These are phyloP conservation scores for Eucalyptus marginata DNA, from an alignment of 345 rosid species.

Conservation along the genomic window DNA sequence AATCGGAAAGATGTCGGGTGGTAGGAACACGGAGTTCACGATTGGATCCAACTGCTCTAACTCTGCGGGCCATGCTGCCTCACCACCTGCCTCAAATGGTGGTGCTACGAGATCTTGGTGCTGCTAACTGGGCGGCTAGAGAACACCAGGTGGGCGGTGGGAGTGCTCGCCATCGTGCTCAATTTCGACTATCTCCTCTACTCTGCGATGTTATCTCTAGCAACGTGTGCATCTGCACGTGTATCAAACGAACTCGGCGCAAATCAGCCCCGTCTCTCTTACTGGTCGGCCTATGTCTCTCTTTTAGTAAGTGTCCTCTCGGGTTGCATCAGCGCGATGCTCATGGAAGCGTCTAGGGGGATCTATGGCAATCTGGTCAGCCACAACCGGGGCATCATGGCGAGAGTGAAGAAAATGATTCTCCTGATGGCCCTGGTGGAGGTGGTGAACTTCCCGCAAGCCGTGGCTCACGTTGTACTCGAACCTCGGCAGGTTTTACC, in stretches of 20 bases:
- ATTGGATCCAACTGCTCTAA: conserved; percentile 55
- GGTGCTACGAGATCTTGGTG: conserved; percentile 87
- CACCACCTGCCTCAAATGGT: conserved; percentile 93
- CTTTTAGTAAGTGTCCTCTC: conserved; percentile 16
- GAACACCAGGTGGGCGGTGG: conserved; percentile 49
- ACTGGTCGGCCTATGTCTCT: conserved; percentile 38
- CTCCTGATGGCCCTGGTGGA: conserved; percentile 55
- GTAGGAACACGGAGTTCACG: conserved; percentile 33
- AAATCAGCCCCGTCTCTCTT: conserved; percentile 39
- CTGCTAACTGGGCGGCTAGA: conserved; percentile 53
- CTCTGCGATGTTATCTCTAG: conserved; percentile 63
- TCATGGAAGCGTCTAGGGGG: conserved; percentile 54
- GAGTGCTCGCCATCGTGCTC: conserved; percentile 55
- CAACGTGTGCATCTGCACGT: conserved; percentile 71
- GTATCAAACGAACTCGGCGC: conserved; percentile 85
- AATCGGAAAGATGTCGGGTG: conserved; percentile 53
- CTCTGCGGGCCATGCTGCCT: conserved; percentile 81
- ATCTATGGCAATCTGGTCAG: conserved; percentile 58
- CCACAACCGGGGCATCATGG: conserved; percentile 32
- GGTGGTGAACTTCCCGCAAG: conserved; percentile 64
- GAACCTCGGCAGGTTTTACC: conserved; percentile 62
- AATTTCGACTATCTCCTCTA: conserved; percentile 82
- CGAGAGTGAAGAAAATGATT: conserved; percentile 60
- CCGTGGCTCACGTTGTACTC: conserved; percentile 69
- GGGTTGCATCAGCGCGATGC: conserved; percentile 38